These are phyloP conservation scores for Colletotrichum euphorbiae DNA, from an alignment of 2,329 filamentous ascomycete genomes.

Conservation along the genomic window DNA sequence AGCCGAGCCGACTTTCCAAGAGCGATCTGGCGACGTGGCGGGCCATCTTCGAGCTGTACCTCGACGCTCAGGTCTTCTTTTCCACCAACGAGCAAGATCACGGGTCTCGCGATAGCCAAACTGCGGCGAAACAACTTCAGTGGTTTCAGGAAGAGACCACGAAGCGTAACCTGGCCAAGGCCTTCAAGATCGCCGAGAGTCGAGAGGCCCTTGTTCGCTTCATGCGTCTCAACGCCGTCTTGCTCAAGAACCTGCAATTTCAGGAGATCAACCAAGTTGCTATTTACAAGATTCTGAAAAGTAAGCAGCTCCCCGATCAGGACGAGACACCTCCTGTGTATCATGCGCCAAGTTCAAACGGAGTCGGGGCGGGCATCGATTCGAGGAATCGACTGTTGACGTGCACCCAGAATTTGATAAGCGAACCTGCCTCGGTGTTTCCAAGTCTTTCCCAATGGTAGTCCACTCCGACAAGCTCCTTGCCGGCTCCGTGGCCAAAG, in stretches of 20 bases:
- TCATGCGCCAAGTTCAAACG: too few relatives aligned
- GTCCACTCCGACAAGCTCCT: constrained; percentile 71
- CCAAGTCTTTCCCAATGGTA: constrained; percentile 69
- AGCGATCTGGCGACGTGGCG: constrained; percentile 82
- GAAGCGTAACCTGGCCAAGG: constrained; percentile 66
- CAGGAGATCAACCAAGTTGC: constrained; percentile 86
- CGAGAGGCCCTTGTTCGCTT: constrained; percentile 74
- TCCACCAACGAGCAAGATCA: constrained; percentile 79
- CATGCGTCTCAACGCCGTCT: constrained; percentile 75
- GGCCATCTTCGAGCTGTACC: constrained; percentile 83
- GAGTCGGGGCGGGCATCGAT: too few relatives aligned
- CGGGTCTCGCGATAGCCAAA: constrained; percentile 72
- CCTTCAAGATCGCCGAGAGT: constrained; percentile 76
- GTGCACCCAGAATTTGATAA: constrained; percentile 80
- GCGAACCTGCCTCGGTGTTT: constrained; percentile 78
- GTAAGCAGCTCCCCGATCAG: constrained; percentile 53
- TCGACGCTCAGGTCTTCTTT: constrained; percentile 85
- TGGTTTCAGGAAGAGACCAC: constrained; percentile 79
- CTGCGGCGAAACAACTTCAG: constrained; percentile 75
- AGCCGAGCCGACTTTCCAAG: constrained; percentile 70
- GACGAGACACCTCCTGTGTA: too few relatives aligned
- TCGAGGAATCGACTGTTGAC: too few relatives aligned
- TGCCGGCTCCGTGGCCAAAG: constrained; percentile 76
- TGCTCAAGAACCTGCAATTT: constrained; percentile 86
- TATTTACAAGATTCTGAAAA: constrained; percentile 87